Evolutionary conservation across 345 rosid genomes (phyloP), one percentile per base, ranked within the genome.

Genomic region (Eucalyptus shirleyi): DNA sequence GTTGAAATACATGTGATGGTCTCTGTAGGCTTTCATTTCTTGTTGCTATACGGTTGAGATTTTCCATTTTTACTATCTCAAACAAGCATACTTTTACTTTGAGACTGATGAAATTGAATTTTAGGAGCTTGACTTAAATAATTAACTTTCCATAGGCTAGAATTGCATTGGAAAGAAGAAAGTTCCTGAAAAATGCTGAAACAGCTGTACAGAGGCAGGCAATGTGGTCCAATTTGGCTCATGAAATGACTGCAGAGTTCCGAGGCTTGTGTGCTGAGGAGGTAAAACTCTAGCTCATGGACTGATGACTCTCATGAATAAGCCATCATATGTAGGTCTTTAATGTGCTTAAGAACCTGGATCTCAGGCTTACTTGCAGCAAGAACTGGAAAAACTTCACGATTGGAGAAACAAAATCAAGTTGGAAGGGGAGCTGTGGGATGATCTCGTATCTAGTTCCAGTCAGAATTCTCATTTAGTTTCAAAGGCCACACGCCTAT

Each of bases 221-320:
- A 28, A 98, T 96, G 99, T 98, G 99, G 99, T 97, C 99, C 88
- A 97, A 94, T 93, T 93, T 98, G 93, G 99, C 99, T 86, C 99
- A 98, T 93, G 99, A 98, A 94, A 97, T 98, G 99, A 98, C 99
- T 88, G 99, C 98, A 86, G 99, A 98, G 90, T 98, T 98, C 90
- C 98, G 99, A 94, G 98, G 99, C 89, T 97, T 98, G 88, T 98
- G 99, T 93, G 99, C 99, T 86, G 99, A 98, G 93, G 99, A 98
- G 99, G 99, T 97, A 91, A 87, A 72, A 87, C 50, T 88, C 45
- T 89, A 89, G 50, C 88, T 67, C 28, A 32, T 88, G 87, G 47
- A 87, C 83, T 49, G 56, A 77, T 51, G 88, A 50, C 28, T 13
- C 12, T 87, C 60, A 49, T 86, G 80, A 21, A 26, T 82, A 80